These are phyloP conservation scores for Penicillium paradoxum DNA, from an alignment of 495 filamentous ascomycete genomes.

Conservation along the genomic window DNA sequence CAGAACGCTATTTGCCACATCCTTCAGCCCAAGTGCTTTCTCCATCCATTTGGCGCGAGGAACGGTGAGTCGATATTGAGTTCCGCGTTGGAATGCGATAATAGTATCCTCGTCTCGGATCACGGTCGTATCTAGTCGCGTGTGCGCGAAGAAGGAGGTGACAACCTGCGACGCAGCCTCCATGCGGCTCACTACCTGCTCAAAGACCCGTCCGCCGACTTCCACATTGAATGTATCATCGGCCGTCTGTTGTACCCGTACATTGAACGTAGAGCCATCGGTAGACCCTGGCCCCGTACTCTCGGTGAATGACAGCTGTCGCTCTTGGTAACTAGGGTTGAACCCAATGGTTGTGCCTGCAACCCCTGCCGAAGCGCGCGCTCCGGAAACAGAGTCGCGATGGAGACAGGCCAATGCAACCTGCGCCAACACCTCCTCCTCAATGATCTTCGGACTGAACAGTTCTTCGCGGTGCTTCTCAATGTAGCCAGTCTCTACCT, in stretches of 20 bases:
- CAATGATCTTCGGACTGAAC: conserved; percentile 50
- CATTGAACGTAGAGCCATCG: conserved; percentile 47
- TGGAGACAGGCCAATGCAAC: conserved; percentile 70
- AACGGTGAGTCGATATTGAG: conserved; percentile 64
- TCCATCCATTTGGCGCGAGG: conserved; percentile 74
- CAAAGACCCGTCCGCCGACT: conserved; percentile 49
- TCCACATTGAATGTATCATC: conserved; percentile 59
- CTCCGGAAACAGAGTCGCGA: conserved; percentile 24
- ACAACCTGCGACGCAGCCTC: conserved; percentile 33
- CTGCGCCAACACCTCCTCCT: conserved; percentile 71
- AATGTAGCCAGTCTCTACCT: conserved; percentile 96
- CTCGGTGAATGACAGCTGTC: conserved; percentile 51
- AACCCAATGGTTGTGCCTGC: conserved; percentile 47
- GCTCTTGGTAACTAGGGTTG: conserved; percentile 46
- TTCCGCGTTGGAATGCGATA: conserved; percentile 77
- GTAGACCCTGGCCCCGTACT: conserved; percentile 17
- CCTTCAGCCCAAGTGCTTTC: conserved; percentile 78
- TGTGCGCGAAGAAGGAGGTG: conserved; percentile 65
- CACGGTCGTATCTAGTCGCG: conserved; percentile 74
- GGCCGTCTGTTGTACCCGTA: conserved; percentile 61
- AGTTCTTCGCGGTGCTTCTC: conserved; percentile 75
- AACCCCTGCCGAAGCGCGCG: conserved; percentile 17
- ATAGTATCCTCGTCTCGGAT: conserved; percentile 65
- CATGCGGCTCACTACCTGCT: conserved; percentile 41
- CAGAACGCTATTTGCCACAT: conserved; percentile 74